phyloP scores from a whole-genome alignment of 148 eudicot species.

The Chenopodium berlandieri region DNA sequence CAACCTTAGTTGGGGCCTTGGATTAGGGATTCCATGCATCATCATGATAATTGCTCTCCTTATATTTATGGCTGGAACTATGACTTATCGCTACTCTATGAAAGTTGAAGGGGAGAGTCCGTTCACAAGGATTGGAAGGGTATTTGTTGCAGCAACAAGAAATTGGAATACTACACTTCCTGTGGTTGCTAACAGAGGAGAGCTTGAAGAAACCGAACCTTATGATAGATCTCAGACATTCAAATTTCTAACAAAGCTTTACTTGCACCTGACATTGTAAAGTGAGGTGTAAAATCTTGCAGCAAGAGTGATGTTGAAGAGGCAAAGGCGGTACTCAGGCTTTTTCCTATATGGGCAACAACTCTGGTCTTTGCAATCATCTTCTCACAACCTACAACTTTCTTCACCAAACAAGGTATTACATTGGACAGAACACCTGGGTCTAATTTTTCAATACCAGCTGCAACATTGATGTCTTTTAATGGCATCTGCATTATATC shows the following conservation, averaged over 20 bases:
- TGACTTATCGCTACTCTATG: constrained; percentile 42
- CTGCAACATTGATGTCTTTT: constrained; percentile 50
- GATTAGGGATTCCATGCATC: constrained; percentile 75
- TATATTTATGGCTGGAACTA: constrained; percentile 46
- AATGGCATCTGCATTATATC: constrained; percentile 25
- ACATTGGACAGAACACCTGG: constrained; percentile 55
- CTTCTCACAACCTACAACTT: constrained; percentile 45
- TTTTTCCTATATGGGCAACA: constrained; percentile 60
- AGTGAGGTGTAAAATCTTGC: constrained; percentile 27
- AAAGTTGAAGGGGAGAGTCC: constrained; percentile 44
- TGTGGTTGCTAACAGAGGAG: neutral
- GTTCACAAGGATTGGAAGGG: constrained; percentile 55
- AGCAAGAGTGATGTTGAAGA: constrained; percentile 51
- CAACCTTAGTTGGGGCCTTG: constrained; percentile 59
- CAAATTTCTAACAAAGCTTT: constrained; percentile 65
- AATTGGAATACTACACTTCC: constrained; percentile 33
- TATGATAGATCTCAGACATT: neutral
- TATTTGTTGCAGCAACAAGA: constrained; percentile 48
- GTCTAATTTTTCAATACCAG: constrained; percentile 40
- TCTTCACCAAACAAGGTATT: constrained; percentile 62
- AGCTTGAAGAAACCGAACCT: neutral
- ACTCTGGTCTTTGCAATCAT: constrained; percentile 41
- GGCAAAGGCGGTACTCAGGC: constrained; percentile 52
- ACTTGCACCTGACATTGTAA: constrained; percentile 32
- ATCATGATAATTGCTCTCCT: constrained; percentile 25